Evolutionary conservation across 495 filamentous ascomycete genomes (phyloP).

Genomic region (Pseudoneurospora amorphoporcata): DNA sequence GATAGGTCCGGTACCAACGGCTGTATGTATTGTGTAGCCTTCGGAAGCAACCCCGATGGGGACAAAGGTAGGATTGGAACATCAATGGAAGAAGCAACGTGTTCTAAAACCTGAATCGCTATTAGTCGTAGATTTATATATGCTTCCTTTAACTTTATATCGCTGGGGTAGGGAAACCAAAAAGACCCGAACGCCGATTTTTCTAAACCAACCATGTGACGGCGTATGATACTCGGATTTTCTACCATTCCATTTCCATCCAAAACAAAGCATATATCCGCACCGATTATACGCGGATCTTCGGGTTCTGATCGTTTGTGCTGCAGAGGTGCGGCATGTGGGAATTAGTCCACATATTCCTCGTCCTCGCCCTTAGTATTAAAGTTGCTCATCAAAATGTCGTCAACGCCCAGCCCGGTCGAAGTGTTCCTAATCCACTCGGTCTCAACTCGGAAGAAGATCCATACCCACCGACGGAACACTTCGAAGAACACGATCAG

Average conservation of each 20-base stretch:
- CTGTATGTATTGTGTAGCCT: background rate
- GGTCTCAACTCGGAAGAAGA: slow-evolving; percentile 87
- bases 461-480: slow-evolving; percentile 86
- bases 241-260: background rate
- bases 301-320: background rate
- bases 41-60: background rate
- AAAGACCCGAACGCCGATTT: background rate
- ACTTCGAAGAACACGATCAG: slow-evolving; percentile 81
- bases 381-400: slow-evolving; percentile 36
- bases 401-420: slow-evolving; percentile 27
- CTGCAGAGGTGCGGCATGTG: background rate
- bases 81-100: background rate
- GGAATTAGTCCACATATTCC: slow-evolving; percentile 12
- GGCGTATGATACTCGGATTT: background rate
- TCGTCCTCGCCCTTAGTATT: slow-evolving; percentile 31
- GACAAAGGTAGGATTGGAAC: background rate
- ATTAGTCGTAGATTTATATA: background rate
- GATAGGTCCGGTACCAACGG: background rate
- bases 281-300: background rate
- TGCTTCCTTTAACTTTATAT: background rate
- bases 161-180: background rate
- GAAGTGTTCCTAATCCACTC: slow-evolving; percentile 58
- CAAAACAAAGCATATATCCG: background rate
- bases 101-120: background rate
- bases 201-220: background rate